These are phyloP conservation scores for Nicotiana otophora DNA, from an alignment of 257 asterid genomes.

Conservation along the genomic window DNA sequence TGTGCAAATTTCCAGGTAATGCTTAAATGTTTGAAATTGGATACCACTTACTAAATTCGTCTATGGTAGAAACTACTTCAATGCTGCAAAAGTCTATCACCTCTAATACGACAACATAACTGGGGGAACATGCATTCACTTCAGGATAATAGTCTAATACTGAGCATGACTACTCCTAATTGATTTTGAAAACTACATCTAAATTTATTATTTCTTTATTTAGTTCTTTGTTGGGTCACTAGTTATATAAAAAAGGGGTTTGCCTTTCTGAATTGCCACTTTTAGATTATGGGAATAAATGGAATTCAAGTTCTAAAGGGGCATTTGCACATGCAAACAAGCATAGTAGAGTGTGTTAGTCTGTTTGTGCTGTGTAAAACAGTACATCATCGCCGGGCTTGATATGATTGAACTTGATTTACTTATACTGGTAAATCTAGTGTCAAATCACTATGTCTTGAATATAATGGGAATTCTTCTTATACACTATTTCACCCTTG, in stretches of 20 bases:
- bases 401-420: neutral
- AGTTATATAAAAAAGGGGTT: too few relatives aligned
- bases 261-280: too few relatives aligned
- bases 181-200: too few relatives aligned
- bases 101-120: neutral
- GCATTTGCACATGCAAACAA: neutral
- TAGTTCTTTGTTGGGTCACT: too few relatives aligned
- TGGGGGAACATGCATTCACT: neutral
- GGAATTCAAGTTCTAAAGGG: neutral
- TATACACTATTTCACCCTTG: neutral
- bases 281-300: neutral
- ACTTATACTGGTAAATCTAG: neutral
- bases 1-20: neutral
- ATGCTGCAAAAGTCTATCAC: neutral
- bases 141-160: neutral
- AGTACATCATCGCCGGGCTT: neutral
- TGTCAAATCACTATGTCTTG: neutral
- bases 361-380: neutral
- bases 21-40: neutral
- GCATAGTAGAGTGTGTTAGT: neutral
- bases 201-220: too few relatives aligned
- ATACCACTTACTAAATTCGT: neutral
- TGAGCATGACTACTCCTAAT: neutral
- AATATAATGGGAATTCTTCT: neutral
- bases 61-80: neutral